Percentiles rank a stretch among this genome's conserved stretches.
Evolutionary conservation across 2,329 filamentous ascomycete species (phyloP).

Genomic region (Talaromyces sp.): DNA sequence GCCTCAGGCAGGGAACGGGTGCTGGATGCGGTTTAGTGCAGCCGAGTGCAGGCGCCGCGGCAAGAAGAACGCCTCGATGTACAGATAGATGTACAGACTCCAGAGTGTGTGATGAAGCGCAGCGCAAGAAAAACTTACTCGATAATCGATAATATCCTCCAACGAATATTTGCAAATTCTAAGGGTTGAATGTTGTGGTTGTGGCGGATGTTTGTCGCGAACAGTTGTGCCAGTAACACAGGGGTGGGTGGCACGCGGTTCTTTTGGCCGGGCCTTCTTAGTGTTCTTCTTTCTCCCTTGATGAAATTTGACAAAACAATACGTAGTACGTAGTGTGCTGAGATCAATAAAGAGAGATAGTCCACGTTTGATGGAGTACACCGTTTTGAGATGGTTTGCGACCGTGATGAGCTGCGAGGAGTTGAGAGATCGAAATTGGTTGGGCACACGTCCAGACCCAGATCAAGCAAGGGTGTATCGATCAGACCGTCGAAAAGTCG

Average conservation of each 20-base stretch:
- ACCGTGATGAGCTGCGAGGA: not conserved
- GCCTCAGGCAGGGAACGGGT: slow-evolving; percentile 3
- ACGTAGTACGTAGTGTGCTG: not conserved
- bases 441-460: slow-evolving; percentile 1
- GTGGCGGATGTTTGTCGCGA: not conserved
- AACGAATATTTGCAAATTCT: not conserved
- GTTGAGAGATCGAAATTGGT: not conserved
- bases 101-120: not conserved
- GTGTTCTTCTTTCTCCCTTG: slow-evolving; percentile 6
- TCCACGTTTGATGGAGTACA: not conserved
- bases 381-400: not conserved
- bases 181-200: not conserved
- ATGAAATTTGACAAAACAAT: not conserved
- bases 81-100: too few relatives aligned
- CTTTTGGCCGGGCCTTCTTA: not conserved
- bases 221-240: not conserved
- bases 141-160: not conserved
- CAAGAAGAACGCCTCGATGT: not conserved
- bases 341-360: not conserved
- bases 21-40: slow-evolving; percentile 5
- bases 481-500: not conserved
- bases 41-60: slow-evolving; percentile 13
- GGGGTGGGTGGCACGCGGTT: slow-evolving; percentile 9
- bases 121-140: not conserved
- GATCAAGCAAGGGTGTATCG: slow-evolving; percentile 5